Conservation (phyloP, 1,139 yeast genomes). For the Hyphopichia khmerensis region DNA sequence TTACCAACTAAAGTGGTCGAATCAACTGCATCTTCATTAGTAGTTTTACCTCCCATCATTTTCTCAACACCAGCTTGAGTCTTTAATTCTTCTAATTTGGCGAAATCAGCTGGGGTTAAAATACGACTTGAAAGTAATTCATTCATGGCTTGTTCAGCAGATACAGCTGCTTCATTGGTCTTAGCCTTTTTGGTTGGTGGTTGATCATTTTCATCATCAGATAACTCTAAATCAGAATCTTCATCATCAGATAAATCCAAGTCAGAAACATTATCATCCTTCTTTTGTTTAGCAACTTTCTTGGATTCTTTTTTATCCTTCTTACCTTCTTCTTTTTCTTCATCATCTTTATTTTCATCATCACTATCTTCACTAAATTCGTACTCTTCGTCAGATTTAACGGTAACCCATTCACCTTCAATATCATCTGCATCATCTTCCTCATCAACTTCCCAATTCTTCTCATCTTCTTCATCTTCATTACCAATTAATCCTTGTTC, state of each 20-base stretch:
- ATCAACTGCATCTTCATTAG: constrained; percentile 83
- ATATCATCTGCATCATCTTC: constrained; percentile 55
- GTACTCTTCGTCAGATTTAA: constrained; percentile 60
- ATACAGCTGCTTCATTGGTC: constrained; percentile 19
- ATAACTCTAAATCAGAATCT: constrained; percentile 37
- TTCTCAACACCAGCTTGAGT: constrained; percentile 83
- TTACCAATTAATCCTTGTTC: constrained; percentile 56
- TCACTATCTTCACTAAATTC: constrained; percentile 55
- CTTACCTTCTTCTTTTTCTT: constrained; percentile 29
- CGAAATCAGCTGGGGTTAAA: constrained; percentile 96
- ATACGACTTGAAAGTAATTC: constrained; percentile 72
- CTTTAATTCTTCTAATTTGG: constrained; percentile 84
- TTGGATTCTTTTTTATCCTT: constrained; percentile 31
- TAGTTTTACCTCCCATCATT: constrained; percentile 56
- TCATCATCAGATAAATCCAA: constrained; percentile 25
- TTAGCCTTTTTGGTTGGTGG: constrained; percentile 27
- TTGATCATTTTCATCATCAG: constrained; percentile 24
- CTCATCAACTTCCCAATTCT: constrained; percentile 47
- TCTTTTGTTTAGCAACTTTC: neutral
- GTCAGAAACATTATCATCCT: constrained; percentile 34
- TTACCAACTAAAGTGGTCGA: constrained; percentile 78
- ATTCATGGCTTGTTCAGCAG: constrained; percentile 48
- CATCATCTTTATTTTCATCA: constrained; percentile 22
- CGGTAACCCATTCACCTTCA: constrained; percentile 62
- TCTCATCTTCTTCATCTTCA: constrained; percentile 40